phyloP scores from a whole-genome alignment of 306 rosid species.

The Cicer pinnatifidum region DNA sequence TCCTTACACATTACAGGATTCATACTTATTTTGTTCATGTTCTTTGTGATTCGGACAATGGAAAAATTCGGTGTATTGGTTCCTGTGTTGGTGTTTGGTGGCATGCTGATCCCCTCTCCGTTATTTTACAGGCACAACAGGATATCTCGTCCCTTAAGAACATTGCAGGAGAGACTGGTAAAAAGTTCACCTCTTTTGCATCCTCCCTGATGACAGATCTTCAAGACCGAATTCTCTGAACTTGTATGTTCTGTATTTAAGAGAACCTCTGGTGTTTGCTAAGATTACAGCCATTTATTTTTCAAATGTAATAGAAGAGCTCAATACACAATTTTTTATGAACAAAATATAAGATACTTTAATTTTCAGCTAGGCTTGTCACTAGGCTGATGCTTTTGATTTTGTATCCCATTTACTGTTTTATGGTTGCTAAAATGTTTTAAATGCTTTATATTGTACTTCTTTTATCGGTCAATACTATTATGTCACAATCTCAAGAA shows the following conservation, averaged over 20 bases:
- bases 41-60: not conserved
- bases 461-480: slow-evolving; percentile 8
- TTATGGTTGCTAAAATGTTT: slow-evolving; percentile 40
- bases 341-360: slow-evolving; percentile 48
- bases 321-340: slow-evolving; percentile 50
- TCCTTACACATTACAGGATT: slow-evolving; percentile 15
- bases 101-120: not conserved
- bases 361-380: slow-evolving; percentile 44
- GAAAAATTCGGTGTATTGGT: slow-evolving; percentile 9
- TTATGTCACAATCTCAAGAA: slow-evolving; percentile 11
- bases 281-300: slow-evolving; percentile 52
- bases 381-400: slow-evolving; percentile 49
- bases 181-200: slow-evolving; percentile 88
- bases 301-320: slow-evolving; percentile 54
- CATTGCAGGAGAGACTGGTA: slow-evolving; percentile 97
- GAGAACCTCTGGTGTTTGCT: slow-evolving; percentile 44
- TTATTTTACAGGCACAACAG: slow-evolving; percentile 77
- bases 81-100: slow-evolving; percentile 15
- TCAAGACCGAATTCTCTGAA: slow-evolving; percentile 92
- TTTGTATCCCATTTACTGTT: slow-evolving; percentile 48
- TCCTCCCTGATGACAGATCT: slow-evolving; percentile 84
- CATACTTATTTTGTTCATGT: slow-evolving; percentile 2
- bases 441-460: not conserved
- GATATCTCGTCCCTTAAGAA: slow-evolving; percentile 85
- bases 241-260: slow-evolving; percentile 45